These are phyloP conservation scores for Rubia yunnanensis DNA, from an alignment of 257 asterid genomes.

Conservation along the genomic window DNA sequence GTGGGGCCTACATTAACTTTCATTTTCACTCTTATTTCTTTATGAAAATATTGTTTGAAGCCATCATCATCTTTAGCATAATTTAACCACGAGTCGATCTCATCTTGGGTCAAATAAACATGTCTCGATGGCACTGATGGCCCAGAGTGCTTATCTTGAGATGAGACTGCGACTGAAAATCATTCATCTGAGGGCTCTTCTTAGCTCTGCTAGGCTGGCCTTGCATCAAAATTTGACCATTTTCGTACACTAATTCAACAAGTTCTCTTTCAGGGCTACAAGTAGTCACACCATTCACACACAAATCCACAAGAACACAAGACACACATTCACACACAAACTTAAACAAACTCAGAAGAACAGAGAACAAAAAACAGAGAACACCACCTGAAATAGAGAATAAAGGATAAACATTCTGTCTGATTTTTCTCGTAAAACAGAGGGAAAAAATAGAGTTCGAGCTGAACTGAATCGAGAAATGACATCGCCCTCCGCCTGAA, in stretches of 20 bases:
- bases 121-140: conserved; percentile 48
- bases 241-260: conserved; percentile 76
- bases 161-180: conserved; percentile 15
- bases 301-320: too few species aligned
- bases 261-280: conserved; percentile 54
- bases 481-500: too few species aligned
- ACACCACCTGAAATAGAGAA: too few species aligned
- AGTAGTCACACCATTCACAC: conserved; percentile 4
- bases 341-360: too few species aligned
- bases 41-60: conserved; percentile 40
- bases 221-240: conserved; percentile 70
- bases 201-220: conserved; percentile 47
- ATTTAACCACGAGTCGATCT: conserved; percentile 68
- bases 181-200: conserved; percentile 22
- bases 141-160: conserved; percentile 45
- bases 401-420: too few species aligned
- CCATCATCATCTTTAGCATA: conserved; percentile 39
- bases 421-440: too few species aligned
- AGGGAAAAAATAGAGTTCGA: too few species aligned
- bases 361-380: too few species aligned
- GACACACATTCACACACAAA: too few species aligned
- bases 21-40: too few species aligned
- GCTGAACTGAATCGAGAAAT: too few species aligned
- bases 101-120: conserved; percentile 51
- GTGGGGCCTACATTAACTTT: too few species aligned